Conservation (phyloP, 495 filamentous ascomycete species). For the Aspergillus sclerotioniger region DNA sequence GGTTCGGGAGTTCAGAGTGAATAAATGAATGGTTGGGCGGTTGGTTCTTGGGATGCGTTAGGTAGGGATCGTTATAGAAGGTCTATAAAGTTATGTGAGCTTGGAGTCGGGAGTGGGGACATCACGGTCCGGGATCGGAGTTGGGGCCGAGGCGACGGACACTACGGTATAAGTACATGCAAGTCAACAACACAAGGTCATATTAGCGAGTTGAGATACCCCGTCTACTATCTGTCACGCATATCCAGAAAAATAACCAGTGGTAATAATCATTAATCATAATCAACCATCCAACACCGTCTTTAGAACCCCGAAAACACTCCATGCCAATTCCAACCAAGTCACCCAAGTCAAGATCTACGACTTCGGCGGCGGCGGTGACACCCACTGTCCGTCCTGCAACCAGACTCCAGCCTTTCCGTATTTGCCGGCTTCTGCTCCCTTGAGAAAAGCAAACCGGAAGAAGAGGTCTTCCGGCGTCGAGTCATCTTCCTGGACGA, state of each 20-base stretch:
- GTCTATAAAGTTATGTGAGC: too few relatives aligned
- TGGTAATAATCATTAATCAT: conserved; percentile 2
- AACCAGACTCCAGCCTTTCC: conserved; percentile 80
- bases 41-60: too few relatives aligned
- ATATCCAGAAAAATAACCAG: neutral
- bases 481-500: conserved; percentile 38
- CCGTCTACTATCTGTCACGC: neutral
- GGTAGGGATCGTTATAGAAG: too few relatives aligned
- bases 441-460: conserved; percentile 76
- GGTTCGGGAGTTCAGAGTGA: too few relatives aligned
- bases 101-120: too few relatives aligned
- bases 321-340: too few relatives aligned
- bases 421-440: conserved; percentile 68
- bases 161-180: too few relatives aligned
- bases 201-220: neutral
- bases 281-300: conserved; percentile 4
- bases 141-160: too few relatives aligned
- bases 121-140: too few relatives aligned
- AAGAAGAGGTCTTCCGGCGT: conserved; percentile 68
- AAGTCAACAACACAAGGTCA: too few relatives aligned
- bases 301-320: neutral
- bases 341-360: conserved; percentile 15
- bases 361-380: conserved; percentile 32
- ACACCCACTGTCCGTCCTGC: conserved; percentile 64
- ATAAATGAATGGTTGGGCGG: too few relatives aligned